Evolutionary conservation across 2,329 filamentous ascomycete genomes (phyloP).

Genomic region (Aureobasidium sp.): DNA sequence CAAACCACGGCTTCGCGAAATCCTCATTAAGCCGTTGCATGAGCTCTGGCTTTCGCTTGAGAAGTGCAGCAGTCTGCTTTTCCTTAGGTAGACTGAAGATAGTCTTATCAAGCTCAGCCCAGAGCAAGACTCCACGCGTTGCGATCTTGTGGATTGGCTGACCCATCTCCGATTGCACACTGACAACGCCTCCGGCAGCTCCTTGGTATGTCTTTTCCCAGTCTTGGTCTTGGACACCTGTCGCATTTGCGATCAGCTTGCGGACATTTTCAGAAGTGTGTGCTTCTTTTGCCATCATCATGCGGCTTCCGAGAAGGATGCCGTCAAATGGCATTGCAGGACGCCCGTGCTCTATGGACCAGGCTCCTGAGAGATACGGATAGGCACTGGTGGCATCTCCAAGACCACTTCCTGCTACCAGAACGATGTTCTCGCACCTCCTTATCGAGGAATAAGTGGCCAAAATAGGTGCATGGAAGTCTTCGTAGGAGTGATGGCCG

Average conservation of each 20-base stretch:
- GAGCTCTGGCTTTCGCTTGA: constrained; percentile 82
- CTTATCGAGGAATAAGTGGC: constrained; percentile 87
- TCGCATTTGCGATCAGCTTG: constrained; percentile 79
- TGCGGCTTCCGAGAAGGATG: constrained; percentile 80
- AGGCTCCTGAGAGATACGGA: constrained; percentile 81
- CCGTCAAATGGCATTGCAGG: constrained; percentile 93
- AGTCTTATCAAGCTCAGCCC: constrained; percentile 98
- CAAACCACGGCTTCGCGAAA: constrained; percentile 97
- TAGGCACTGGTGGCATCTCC: constrained; percentile 86
- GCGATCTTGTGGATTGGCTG: constrained; percentile 99
- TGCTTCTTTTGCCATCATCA: constrained; percentile 92
- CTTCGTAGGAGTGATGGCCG: constrained; percentile 90
- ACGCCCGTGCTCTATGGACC: constrained; percentile 78
- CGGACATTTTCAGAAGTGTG: constrained; percentile 82
- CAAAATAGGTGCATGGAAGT: constrained; percentile 86
- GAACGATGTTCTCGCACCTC: constrained; percentile 75
- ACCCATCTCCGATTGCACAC: constrained; percentile 96
- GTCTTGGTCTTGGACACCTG: constrained; percentile 69
- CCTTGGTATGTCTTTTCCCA: constrained; percentile 96
- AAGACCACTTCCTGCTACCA: constrained; percentile 86
- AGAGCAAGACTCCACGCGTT: constrained; percentile 90
- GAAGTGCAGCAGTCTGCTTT: constrained; percentile 79
- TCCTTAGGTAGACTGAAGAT: constrained; percentile 96
- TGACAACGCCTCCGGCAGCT: constrained; percentile 86
- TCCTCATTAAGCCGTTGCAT: constrained; percentile 94